A percentile compares a stretch with the other conserved stretches of the same genome.
phyloP scores from a whole-genome alignment of 1,284 basidiomycete species.

The Ustilago xerochloae region DNA sequence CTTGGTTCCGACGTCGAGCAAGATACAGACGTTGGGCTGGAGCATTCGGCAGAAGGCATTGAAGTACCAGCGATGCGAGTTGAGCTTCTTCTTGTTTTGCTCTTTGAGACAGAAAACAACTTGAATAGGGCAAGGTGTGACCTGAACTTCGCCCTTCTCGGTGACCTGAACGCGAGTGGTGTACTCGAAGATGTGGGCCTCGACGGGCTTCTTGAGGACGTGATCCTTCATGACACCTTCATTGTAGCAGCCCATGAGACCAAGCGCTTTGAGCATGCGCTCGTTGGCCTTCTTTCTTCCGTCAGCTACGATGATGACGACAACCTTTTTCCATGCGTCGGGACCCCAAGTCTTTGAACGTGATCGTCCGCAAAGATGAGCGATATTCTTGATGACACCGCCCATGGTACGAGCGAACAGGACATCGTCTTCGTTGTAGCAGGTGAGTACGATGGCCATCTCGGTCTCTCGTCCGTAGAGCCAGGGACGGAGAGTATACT shows the following conservation, averaged over 20 bases:
- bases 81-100: slow-evolving; percentile 65
- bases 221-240: slow-evolving; percentile 86
- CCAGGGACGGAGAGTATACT: slow-evolving; percentile 87
- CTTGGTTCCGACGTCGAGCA: slow-evolving; percentile 93
- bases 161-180: slow-evolving; percentile 91
- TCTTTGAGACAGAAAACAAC: slow-evolving; percentile 68
- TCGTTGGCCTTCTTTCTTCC: slow-evolving; percentile 92
- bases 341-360: slow-evolving; percentile 95
- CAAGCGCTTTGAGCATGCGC: slow-evolving; percentile 86
- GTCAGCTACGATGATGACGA: slow-evolving; percentile 82
- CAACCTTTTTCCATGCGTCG: slow-evolving; percentile 91
- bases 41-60: slow-evolving; percentile 69
- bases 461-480: slow-evolving; percentile 82
- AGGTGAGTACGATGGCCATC: slow-evolving; percentile 83
- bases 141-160: slow-evolving; percentile 77
- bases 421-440: slow-evolving; percentile 91
- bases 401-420: slow-evolving; percentile 92
- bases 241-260: slow-evolving; percentile 73
- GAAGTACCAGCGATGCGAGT: slow-evolving; percentile 64
- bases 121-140: slow-evolving; percentile 68
- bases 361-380: slow-evolving; percentile 82
- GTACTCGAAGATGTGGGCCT: slow-evolving; percentile 94
- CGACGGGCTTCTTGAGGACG: slow-evolving; percentile 86
- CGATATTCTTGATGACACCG: slow-evolving; percentile 81
- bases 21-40: slow-evolving; percentile 85